These are phyloP conservation scores for Malus orientalis DNA, from an alignment of 306 rosid species.

Conservation along the genomic window DNA sequence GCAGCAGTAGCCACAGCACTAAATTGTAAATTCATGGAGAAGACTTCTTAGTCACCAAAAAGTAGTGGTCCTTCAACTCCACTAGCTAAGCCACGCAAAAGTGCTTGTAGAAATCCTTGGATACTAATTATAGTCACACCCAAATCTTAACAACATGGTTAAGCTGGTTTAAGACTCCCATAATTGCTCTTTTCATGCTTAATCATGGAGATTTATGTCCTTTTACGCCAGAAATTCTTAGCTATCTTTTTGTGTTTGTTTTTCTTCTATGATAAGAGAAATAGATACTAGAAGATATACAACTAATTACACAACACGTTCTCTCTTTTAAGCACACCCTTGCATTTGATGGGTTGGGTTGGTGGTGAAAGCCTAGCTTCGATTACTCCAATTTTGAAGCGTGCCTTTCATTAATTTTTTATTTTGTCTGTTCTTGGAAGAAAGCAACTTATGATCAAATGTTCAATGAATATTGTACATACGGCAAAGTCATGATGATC, in stretches of 20 bases:
- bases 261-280: not conserved
- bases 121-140: not conserved
- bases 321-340: conserved; percentile 1
- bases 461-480: conserved; percentile 21
- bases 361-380: conserved; percentile 8
- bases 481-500: conserved; percentile 9
- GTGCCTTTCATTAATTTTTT: not conserved
- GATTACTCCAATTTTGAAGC: not conserved
- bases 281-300: too few species aligned
- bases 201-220: not conserved
- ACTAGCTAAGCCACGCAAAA: not conserved
- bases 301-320: not conserved
- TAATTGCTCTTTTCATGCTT: not conserved
- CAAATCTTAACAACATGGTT: conserved; percentile 2
- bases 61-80: conserved; percentile 12
- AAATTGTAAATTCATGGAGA: conserved; percentile 3
- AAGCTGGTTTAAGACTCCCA: not conserved
- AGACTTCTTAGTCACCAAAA: conserved; percentile 13
- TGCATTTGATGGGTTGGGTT: not conserved
- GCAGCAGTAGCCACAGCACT: conserved; percentile 2
- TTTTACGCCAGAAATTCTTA: not conserved
- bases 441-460: conserved; percentile 1
- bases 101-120: not conserved
- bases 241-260: too few species aligned
- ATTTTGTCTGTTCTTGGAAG: not conserved